Conservation (phyloP, 1,284 basidiomycete genomes). For the Fomitopsis pinicola region DNA sequence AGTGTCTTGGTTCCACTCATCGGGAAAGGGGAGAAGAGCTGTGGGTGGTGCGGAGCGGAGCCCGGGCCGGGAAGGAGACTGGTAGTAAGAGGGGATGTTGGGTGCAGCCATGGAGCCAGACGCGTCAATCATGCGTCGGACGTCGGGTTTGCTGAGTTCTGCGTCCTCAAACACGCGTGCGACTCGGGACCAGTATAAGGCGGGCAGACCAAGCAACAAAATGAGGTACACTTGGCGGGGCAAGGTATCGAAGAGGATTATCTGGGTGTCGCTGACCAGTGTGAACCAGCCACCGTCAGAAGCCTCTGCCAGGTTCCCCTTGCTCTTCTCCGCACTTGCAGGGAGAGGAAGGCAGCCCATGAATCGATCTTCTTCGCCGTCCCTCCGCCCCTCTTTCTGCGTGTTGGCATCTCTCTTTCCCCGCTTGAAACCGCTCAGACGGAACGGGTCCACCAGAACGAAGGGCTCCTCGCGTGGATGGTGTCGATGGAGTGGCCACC, state of each 20-base stretch:
- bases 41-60: slow-evolving; percentile 4
- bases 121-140: slow-evolving; percentile 60
- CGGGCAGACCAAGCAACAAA: slow-evolving; percentile 62
- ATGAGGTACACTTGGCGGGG: slow-evolving; percentile 60
- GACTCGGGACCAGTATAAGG: slow-evolving; percentile 71
- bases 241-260: slow-evolving; percentile 45
- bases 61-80: slow-evolving; percentile 8
- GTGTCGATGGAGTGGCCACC: slow-evolving; percentile 32
- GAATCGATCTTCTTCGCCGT: slow-evolving; percentile 11
- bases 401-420: slow-evolving; percentile 8
- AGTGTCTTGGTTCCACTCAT: slow-evolving; percentile 55
- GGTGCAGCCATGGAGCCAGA: slow-evolving; percentile 19
- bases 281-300: slow-evolving; percentile 9
- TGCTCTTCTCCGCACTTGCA: slow-evolving; percentile 1
- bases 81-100: slow-evolving; percentile 11
- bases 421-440: slow-evolving; percentile 25
- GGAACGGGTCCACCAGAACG: slow-evolving; percentile 44
- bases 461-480: slow-evolving; percentile 46
- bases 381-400: slow-evolving; percentile 3
- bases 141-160: slow-evolving; percentile 68
- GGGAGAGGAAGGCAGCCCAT: slow-evolving; percentile 16
- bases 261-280: slow-evolving; percentile 11
- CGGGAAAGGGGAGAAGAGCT: slow-evolving; percentile 47
- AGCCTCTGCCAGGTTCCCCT: neutral
- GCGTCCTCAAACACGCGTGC: slow-evolving; percentile 70